phyloP scores from a whole-genome alignment of 2,329 filamentous ascomycete species.

The Thyridium curvatum region DNA sequence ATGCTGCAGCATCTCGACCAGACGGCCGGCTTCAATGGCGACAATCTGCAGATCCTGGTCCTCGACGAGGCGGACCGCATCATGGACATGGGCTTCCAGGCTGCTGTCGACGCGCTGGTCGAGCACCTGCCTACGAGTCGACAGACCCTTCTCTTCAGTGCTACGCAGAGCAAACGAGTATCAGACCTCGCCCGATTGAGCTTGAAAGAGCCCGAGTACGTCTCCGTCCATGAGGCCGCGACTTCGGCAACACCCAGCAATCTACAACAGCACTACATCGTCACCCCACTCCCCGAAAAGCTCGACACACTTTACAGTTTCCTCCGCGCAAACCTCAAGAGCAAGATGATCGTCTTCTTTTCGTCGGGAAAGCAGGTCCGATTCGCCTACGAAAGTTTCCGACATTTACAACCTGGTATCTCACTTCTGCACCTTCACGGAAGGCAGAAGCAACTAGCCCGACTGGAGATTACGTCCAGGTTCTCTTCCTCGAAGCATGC shows the following conservation, averaged over 20 bases:
- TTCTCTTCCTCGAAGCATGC: conserved; percentile 77
- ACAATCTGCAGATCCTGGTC: conserved; percentile 87
- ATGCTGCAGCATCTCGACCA: conserved; percentile 96
- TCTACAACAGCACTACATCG: conserved; percentile 85
- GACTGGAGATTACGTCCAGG: conserved; percentile 78
- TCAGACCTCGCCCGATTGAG: conserved; percentile 87
- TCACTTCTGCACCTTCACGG: conserved; percentile 89
- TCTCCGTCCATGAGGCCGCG: conserved; percentile 85
- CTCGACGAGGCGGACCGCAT: conserved; percentile 95
- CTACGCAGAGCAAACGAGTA: conserved; percentile 91
- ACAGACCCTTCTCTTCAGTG: conserved; percentile 92
- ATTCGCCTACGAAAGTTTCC: conserved; percentile 89
- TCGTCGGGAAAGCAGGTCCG: conserved; percentile 95
- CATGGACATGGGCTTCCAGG: conserved; percentile 95
- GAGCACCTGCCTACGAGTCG: conserved; percentile 81
- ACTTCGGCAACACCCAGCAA: conserved; percentile 72
- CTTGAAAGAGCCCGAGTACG: conserved; percentile 86
- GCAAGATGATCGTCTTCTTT: conserved; percentile 92
- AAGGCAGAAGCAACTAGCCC: conserved; percentile 83
- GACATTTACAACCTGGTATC: conserved; percentile 90
- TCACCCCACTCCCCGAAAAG: conserved; percentile 81
- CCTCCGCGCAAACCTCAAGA: conserved; percentile 82
- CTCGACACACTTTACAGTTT: conserved; percentile 91
- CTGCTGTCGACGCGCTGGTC: conserved; percentile 83
- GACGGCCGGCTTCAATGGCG: conserved; percentile 81